A percentile compares a stretch with the other conserved stretches of the same genome.
These are phyloP conservation scores for Diaporthe helianthi DNA, from an alignment of 2,329 filamentous ascomycete species.

Conservation along the genomic window DNA sequence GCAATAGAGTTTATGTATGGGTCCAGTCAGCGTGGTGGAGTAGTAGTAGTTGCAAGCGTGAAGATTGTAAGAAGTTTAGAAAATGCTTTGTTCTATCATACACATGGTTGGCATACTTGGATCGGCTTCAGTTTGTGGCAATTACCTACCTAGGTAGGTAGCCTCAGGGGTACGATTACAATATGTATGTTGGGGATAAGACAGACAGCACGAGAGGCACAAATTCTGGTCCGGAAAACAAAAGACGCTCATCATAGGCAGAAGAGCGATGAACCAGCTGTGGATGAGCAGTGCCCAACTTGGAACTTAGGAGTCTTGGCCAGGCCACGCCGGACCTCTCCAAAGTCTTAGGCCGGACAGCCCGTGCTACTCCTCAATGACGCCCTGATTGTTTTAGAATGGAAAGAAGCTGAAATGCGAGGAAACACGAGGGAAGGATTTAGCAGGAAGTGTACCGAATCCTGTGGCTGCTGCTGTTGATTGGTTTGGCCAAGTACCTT, in stretches of 20 bases:
- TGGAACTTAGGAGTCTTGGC: slow-evolving; percentile 15
- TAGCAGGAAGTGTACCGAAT: neutral
- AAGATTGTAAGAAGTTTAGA: too few species aligned
- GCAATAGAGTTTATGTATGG: neutral
- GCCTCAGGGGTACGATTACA: neutral
- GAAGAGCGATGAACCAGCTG: slow-evolving; percentile 12
- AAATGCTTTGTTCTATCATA: neutral
- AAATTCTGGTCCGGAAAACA: neutral
- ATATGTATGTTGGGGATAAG: neutral
- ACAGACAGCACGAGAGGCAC: neutral
- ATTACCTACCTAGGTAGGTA: too few species aligned
- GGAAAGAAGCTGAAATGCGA: neutral
- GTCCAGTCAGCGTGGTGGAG: neutral
- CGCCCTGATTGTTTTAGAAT: slow-evolving; percentile 1
- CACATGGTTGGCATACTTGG: neutral
- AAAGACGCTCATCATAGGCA: neutral
- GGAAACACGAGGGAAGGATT: neutral
- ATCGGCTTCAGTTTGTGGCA: neutral
- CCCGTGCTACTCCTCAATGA: neutral
- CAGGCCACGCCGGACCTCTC: slow-evolving; percentile 21
- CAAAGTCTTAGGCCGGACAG: slow-evolving; percentile 12
- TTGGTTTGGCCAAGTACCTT: neutral
- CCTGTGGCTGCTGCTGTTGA: neutral
- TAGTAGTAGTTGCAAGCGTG: neutral
- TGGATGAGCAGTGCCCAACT: neutral